Base-by-base conservation (phyloP, 202 grass and related monocot genomes). In the Musa balbisiana region DNA sequence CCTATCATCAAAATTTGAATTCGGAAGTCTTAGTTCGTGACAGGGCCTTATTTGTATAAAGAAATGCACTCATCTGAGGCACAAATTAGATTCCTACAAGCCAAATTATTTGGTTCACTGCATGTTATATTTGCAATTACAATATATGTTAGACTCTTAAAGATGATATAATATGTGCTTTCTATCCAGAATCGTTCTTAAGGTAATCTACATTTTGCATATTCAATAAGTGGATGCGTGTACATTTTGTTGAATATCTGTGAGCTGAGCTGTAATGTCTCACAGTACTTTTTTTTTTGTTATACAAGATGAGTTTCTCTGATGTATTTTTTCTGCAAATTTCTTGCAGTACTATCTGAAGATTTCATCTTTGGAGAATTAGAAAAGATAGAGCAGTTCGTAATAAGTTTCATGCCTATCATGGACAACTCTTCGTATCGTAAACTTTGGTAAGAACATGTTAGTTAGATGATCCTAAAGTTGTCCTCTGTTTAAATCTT, bases 361-460 rank as follows among this genome's bases (percentile, higher is more conserved):
- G n/a, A 10, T 20, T 9, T 17, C 11, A 23, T 50, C 29, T 63
- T 10, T 53, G 59, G 59, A 43, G 33, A 51, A 64, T 10, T 16
- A 2, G n/a, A 66, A 49, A 43, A 52, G 43, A 27, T 16, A 43
- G 10, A 49, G 49, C 49, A 25, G 72, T 65, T 22, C 21, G 12
- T 12, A 66, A 63, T 52, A 77, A 51, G 43, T 17, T 51, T 53
- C 22, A 54, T 69, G 52, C 27, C 20, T 55, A 21, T 79, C 24
- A 69, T 58, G 53, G 64, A 56, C 25, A 55, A 78, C 15, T 78
- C 62, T 14, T 43, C 27, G 13, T 66, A 58, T 55, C 69, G 14
- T 74, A 15, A 26, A 20, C 12, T 21, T 79, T 70, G 76, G 76
- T 79, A 79, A 79, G 76, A 59, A 70, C 24, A 74, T 29, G 53